Conservation (phyloP, 371 early-diverging fungal species). For the Actinomucor elegans region DNA sequence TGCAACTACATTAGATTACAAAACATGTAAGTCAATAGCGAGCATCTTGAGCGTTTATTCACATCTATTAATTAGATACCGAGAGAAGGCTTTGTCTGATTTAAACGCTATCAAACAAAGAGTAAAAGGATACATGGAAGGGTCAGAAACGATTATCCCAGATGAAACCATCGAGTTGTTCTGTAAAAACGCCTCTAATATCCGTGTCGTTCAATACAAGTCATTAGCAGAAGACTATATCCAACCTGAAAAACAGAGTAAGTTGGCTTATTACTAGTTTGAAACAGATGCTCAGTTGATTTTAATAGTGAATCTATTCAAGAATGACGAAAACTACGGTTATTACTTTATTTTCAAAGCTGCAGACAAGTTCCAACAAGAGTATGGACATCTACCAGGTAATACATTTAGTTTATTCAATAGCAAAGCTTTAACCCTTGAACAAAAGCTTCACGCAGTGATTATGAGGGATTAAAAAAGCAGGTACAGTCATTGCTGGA, state of each 20-base stretch:
- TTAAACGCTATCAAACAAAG: slow-evolving; percentile 51
- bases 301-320: slow-evolving; percentile 50
- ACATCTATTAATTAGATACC: slow-evolving; percentile 61
- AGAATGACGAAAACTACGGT: slow-evolving; percentile 57
- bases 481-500: slow-evolving; percentile 20
- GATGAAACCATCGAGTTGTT: slow-evolving; percentile 74
- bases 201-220: slow-evolving; percentile 69
- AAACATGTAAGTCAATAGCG: slow-evolving; percentile 58
- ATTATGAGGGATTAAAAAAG: slow-evolving; percentile 37
- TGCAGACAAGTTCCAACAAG: slow-evolving; percentile 64
- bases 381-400: slow-evolving; percentile 59
- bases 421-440: neutral
- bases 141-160: slow-evolving; percentile 55
- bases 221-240: slow-evolving; percentile 58
- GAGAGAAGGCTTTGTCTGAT: slow-evolving; percentile 79
- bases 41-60: neutral
- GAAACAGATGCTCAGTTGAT: neutral
- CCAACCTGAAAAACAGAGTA: slow-evolving; percentile 54
- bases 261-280: neutral
- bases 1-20: slow-evolving; percentile 80
- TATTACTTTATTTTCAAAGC: slow-evolving; percentile 77
- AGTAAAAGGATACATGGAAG: slow-evolving; percentile 51
- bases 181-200: slow-evolving; percentile 79
- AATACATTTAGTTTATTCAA: neutral
- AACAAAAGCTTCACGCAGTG: slow-evolving; percentile 24